Conservation (phyloP, 2,329 filamentous ascomycete species). For the Aureobasidium subglaciale region DNA sequence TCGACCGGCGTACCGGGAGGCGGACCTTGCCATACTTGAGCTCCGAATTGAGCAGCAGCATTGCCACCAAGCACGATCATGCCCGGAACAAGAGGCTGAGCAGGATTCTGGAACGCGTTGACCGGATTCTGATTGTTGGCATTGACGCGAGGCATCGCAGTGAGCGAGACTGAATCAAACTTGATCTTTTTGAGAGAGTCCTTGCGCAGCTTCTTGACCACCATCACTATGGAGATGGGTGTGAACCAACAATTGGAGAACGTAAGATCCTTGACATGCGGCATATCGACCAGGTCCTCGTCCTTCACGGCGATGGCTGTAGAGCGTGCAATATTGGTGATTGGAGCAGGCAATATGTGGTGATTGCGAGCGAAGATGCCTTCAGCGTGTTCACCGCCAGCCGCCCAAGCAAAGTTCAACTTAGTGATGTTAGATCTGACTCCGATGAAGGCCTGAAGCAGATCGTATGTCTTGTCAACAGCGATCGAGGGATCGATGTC, state of each 20-base stretch:
- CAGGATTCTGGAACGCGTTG: not conserved
- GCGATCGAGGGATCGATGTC: slow-evolving; percentile 46
- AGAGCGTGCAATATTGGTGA: slow-evolving; percentile 27
- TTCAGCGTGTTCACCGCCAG: slow-evolving; percentile 59
- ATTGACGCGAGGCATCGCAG: slow-evolving; percentile 33
- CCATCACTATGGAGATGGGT: slow-evolving; percentile 49
- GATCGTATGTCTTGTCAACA: slow-evolving; percentile 43
- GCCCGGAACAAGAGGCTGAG: not conserved
- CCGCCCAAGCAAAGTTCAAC: slow-evolving; percentile 59
- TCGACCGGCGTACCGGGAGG: not conserved
- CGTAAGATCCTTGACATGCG: slow-evolving; percentile 51
- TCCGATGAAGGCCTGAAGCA: slow-evolving; percentile 39
- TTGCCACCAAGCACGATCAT: not conserved
- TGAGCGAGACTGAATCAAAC: slow-evolving; percentile 60
- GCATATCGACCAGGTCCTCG: slow-evolving; percentile 43
- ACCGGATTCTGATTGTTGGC: not conserved
- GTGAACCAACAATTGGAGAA: slow-evolving; percentile 64
- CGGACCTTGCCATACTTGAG: slow-evolving; percentile 9
- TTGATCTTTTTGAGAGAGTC: slow-evolving; percentile 47
- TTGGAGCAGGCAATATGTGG: slow-evolving; percentile 56
- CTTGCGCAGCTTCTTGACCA: slow-evolving; percentile 44
- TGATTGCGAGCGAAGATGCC: slow-evolving; percentile 56
- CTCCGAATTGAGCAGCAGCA: not conserved
- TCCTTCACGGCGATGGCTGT: slow-evolving; percentile 19
- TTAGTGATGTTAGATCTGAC: slow-evolving; percentile 49